Percentiles rank a stretch among this genome's conserved stretches.
phyloP scores from a whole-genome alignment of 208 protist genomes.

The Naegleria lovaniensis region DNA sequence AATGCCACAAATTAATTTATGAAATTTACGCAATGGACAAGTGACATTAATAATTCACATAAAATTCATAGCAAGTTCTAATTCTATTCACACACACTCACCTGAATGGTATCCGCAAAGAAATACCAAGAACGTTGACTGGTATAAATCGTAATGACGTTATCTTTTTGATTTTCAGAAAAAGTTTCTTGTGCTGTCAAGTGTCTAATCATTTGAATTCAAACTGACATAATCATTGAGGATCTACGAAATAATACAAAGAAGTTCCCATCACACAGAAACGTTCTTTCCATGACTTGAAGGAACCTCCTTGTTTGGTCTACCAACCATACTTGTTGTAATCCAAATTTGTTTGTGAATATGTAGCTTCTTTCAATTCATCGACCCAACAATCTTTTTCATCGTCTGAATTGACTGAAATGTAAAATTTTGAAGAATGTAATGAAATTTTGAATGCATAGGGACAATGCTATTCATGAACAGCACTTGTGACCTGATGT shows the following conservation, averaged over 20 bases:
- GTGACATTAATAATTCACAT: no score
- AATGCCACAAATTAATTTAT: no score
- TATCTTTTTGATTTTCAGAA: background rate
- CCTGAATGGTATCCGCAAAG: background rate
- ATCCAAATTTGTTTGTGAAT: no score
- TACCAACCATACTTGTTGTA: background rate
- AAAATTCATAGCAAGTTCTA: no score
- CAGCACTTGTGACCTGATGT: background rate
- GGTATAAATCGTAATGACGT: background rate
- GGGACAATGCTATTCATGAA: background rate
- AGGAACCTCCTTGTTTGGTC: constrained; percentile 14
- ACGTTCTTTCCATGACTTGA: background rate
- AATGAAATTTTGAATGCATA: constrained; percentile 11
- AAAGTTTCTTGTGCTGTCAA: background rate
- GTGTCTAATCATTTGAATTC: background rate
- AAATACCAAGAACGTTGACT: background rate
- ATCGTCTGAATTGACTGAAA: background rate
- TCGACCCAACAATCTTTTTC: constrained; percentile 1
- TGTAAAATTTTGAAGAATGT: background rate
- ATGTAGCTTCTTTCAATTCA: background rate
- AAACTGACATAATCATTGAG: background rate
- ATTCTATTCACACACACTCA: no score
- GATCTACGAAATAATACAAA: background rate
- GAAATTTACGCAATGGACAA: no score
- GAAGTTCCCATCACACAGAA: background rate